Base-by-base conservation (phyloP, 2,329 filamentous ascomycete genomes). In the Cryphonectria naterciae region DNA sequence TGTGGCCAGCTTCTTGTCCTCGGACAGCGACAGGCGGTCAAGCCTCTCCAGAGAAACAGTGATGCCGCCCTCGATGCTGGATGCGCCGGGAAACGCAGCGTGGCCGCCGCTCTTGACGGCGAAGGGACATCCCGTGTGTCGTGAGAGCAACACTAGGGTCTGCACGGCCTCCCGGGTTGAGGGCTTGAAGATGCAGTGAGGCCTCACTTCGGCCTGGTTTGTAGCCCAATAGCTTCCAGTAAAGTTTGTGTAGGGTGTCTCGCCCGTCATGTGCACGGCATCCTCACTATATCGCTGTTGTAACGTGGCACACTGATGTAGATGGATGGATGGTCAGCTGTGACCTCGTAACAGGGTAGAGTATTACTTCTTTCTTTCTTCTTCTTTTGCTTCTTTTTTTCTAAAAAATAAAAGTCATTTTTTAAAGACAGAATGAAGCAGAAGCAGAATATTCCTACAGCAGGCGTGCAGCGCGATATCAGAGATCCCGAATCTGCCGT, bases 171-270 rank as follows among this genome's bases (percentile, higher is more conserved):
- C 39, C 17, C 43, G 6, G 8, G 28, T 65, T 10, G 61, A 65
- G 10, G 69, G 69, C 46, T 65, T 64, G 41, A 71, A 69, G 49
- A 69, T 37, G 19, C 67, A 71, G 28, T 62, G 56, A 35, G 74
- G 74, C 32, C 37, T 58, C n/a, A 73, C 67, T 22, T 71, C 65
- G 35, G 60, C 68, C 60, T 75, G 74, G 19, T 70, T 65, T 4
- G 46, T 5, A 6, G 73, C 75, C 73, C 73, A 74, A 32, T 69
- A 75, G 6, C 65, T 62, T 15, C 49, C 49, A 6, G 65, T 67
- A 62, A 75, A 74, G 11, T 43, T 63, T 6, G 54, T 22, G 41
- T 69, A 74, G 8, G 25, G 28, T 4, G 35, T 11, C 4, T 70
- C 69, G 2, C 49, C 56, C 6, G 46, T 52, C 5, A 54, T 61